phyloP scores from a whole-genome alignment of 352 stramenopile genomes.

The Pythium aristosporum region DNA sequence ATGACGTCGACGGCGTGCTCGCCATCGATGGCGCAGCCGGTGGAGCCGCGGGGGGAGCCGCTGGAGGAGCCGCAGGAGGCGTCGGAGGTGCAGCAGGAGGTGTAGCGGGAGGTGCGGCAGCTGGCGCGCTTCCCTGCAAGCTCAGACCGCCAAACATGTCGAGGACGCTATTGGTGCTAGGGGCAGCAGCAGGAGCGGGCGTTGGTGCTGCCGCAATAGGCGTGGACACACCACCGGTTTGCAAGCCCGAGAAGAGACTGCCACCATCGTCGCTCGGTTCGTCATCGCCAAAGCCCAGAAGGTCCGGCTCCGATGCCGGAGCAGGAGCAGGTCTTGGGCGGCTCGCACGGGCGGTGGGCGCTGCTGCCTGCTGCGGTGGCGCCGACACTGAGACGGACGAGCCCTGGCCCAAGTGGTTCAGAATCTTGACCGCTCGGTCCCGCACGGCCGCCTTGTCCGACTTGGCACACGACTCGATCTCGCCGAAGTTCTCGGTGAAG shows the following conservation, averaged over 20 bases:
- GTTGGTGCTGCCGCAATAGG: constrained; percentile 6
- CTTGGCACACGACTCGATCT: constrained; percentile 70
- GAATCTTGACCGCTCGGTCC: constrained; percentile 75
- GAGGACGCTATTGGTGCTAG: constrained; percentile 17
- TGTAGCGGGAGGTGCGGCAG: constrained; percentile 20
- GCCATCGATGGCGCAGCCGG: constrained; percentile 8
- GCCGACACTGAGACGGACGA: constrained; percentile 20
- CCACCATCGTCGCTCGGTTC: constrained; percentile 30
- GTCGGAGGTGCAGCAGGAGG: constrained; percentile 21
- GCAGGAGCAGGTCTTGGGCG: constrained; percentile 16
- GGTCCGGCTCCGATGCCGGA: constrained; percentile 49
- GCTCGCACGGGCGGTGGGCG: constrained; percentile 26
- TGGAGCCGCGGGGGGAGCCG: constrained; percentile 15
- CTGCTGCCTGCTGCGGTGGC: constrained; percentile 17
- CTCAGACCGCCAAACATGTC: constrained; percentile 82
- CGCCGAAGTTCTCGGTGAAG: constrained; percentile 74
- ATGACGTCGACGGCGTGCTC: constrained; percentile 25
- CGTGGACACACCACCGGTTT: constrained; percentile 31
- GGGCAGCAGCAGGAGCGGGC: constrained; percentile 8
- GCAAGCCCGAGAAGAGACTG: constrained; percentile 62
- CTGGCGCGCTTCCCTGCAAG: constrained; percentile 49
- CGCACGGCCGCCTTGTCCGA: constrained; percentile 79
- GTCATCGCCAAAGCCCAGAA: constrained; percentile 72
- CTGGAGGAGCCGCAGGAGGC: constrained; percentile 18
- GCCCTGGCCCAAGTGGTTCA: constrained; percentile 58